Evolutionary conservation across 2,329 filamentous ascomycete genomes (phyloP).

Genomic region (Arthrobotrys pseudoclavata): DNA sequence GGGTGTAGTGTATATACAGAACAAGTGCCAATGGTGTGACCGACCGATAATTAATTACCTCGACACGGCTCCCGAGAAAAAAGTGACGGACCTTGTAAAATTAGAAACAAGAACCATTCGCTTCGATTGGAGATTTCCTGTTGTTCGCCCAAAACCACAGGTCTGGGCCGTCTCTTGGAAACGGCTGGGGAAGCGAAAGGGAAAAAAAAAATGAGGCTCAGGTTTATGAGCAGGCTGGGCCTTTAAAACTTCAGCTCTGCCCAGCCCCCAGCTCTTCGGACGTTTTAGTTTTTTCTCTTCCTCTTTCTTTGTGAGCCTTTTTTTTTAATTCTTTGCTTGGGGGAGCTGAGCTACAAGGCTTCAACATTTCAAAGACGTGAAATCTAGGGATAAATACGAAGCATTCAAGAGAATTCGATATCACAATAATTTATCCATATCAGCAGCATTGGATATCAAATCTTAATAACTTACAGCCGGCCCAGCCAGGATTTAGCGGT

Average conservation of each 20-base stretch:
- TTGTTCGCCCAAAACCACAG: background rate
- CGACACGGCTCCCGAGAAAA: constrained; percentile 19
- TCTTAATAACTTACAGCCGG: constrained; percentile 3
- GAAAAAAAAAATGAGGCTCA: constrained; percentile 5
- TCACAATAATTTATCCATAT: background rate
- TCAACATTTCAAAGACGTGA: constrained; percentile 8
- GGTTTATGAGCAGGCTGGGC: background rate
- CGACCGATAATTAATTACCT: constrained; percentile 35
- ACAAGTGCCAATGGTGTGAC: constrained; percentile 32
- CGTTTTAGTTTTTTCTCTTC: constrained; percentile 7
- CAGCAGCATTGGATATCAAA: background rate
- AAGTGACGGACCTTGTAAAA: constrained; percentile 27
- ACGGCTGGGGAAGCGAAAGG: background rate
- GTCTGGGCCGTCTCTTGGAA: constrained; percentile 25
- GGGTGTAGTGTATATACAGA: background rate
- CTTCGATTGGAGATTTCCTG: constrained; percentile 17
- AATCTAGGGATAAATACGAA: constrained; percentile 1
- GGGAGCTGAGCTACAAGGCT: background rate
- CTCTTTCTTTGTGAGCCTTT: background rate
- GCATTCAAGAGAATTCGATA: background rate
- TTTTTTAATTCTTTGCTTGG: background rate
- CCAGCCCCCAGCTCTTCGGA: constrained; percentile 15
- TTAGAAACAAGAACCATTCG: constrained; percentile 12
- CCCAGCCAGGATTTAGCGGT: constrained; percentile 10
- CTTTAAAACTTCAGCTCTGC: constrained; percentile 30